A percentile compares a stretch with the other conserved stretches of the same genome.
phyloP scores from a whole-genome alignment of 1,284 basidiomycete species.

The Ceratobasidium sp. region DNA sequence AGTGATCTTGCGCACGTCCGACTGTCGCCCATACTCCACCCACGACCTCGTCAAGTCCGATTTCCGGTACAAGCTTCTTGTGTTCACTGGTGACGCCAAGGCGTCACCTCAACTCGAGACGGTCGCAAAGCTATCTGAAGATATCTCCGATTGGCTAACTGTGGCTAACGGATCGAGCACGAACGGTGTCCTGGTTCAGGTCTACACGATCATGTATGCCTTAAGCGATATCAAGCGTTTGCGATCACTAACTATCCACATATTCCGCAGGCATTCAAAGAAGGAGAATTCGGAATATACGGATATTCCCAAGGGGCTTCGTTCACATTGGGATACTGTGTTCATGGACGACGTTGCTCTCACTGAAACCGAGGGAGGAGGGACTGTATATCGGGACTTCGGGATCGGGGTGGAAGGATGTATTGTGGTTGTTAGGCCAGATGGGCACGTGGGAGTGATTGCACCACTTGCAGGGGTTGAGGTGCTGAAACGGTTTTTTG shows the following conservation, averaged over 20 bases:
- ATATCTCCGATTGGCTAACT: not conserved
- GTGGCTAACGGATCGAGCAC: not conserved
- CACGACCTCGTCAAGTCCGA: conserved; percentile 79
- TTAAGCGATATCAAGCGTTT: not conserved
- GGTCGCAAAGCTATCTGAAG: conserved; percentile 54
- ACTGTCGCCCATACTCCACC: conserved; percentile 72
- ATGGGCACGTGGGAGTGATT: conserved; percentile 77
- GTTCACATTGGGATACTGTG: conserved; percentile 74
- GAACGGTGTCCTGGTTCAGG: not conserved
- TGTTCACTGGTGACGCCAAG: conserved; percentile 72
- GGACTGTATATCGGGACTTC: conserved; percentile 66
- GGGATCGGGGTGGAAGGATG: conserved; percentile 71
- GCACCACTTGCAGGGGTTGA: conserved; percentile 63
- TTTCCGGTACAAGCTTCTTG: conserved; percentile 76
- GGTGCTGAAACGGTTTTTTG: conserved; percentile 67
- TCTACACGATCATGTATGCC: conserved; percentile 28
- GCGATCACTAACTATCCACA: not conserved
- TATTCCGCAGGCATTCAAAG: conserved; percentile 52
- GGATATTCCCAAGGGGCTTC: conserved; percentile 59
- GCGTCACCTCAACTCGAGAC: conserved; percentile 58
- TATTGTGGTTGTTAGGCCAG: conserved; percentile 77
- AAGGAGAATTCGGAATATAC: conserved; percentile 65
- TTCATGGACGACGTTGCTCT: conserved; percentile 65
- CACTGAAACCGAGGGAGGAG: conserved; percentile 56
- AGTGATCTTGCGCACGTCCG: conserved; percentile 72